These are phyloP conservation scores for Brassica carinata DNA, from an alignment of 345 rosid species.

Conservation along the genomic window DNA sequence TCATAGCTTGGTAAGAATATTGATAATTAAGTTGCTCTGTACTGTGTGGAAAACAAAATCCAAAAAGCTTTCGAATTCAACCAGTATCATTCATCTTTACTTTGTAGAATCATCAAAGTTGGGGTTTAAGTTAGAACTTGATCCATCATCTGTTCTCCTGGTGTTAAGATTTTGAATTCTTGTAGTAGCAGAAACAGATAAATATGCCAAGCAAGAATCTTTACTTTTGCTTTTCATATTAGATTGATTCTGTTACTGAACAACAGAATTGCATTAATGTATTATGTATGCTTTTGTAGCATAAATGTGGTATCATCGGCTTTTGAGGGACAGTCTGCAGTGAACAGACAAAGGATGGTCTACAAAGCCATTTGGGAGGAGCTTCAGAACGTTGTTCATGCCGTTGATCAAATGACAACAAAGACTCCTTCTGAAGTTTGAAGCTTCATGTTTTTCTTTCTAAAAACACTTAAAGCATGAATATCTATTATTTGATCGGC, in stretches of 20 bases:
- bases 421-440: conserved; percentile 75
- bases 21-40: not conserved
- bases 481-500: conserved; percentile 10
- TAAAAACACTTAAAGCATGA: too few species aligned
- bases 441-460: not conserved
- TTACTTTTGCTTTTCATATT: not conserved
- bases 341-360: conserved; percentile 97
- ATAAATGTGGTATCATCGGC: conserved; percentile 79
- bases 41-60: not conserved
- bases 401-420: conserved; percentile 94
- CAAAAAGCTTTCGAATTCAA: not conserved
- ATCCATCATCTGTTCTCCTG: not conserved
- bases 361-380: conserved; percentile 99
- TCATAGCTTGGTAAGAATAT: not conserved
- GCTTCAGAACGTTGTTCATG: conserved; percentile 93
- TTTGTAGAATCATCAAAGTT: not conserved
- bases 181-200: not conserved
- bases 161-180: not conserved
- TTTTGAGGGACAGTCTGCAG: conserved; percentile 85
- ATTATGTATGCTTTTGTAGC: conserved; percentile 46
- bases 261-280: not conserved
- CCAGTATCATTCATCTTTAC: not conserved
- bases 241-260: not conserved
- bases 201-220: not conserved
- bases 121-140: not conserved